Base-by-base conservation (phyloP, 352 stramenopile species). In the Phytophthora citricola region DNA sequence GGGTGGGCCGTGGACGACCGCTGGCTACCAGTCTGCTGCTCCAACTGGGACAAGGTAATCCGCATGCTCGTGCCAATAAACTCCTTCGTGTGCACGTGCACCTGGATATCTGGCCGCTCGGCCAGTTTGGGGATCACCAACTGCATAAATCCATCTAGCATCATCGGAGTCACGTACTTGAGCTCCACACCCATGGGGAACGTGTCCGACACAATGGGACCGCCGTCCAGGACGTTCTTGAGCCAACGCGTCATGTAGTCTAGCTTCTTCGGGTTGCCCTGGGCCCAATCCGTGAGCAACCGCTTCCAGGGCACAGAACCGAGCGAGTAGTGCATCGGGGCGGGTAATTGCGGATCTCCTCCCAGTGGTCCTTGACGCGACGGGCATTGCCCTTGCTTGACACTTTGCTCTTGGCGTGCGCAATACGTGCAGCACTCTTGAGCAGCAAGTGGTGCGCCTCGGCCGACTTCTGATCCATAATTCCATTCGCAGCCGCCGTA, bases 21-120 rank as follows among this genome's bases (percentile, higher is more conserved):
- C 26, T 56, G 40, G n/a, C 26, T 45, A 26, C 54, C 54, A 10
- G 29, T 34, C 31, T 67, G 45, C 26, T 69, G 72, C 32, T 93
- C 83, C 32, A 86, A 51, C 45, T 87, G 76, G 7, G 85, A 90
- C 51, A 96, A 56, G 11, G 88, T 96, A 54, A 96, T 96, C 20
- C 88, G 83, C 88, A 96, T 96, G 39, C 88, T 96, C 43, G 88
- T 96, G 15, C 88, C 88, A 60, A 96, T 96, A 69, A 96, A 96
- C 52, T 96, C 88, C 61, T 96, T 96, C 27, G 88, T 96, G 66
- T 96, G 88, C 24, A 96, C 88, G 48, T 96, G 88, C 5, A 96
- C 88, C 55, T 94, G 86, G 46, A 96, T 83, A 52, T 96, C 86
- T 22, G 80, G 78, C 11, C 88, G 79, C 66, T 96, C 88, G 3